These are phyloP conservation scores for Fraxinus angustifolia DNA, from an alignment of 305 asterid genomes.

Conservation along the genomic window DNA sequence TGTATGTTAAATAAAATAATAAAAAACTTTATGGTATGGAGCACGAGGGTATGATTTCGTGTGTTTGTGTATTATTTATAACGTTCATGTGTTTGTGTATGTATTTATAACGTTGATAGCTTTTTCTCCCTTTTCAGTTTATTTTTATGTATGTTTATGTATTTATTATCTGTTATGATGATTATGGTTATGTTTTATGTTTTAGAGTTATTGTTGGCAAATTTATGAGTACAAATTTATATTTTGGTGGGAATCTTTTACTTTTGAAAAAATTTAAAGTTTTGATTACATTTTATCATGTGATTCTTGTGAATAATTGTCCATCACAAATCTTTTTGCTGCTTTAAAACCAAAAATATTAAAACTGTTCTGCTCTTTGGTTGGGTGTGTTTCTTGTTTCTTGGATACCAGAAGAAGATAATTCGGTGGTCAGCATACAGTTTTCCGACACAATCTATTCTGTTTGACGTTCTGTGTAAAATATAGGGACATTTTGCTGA, in stretches of 20 bases:
- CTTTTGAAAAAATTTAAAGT: not conserved
- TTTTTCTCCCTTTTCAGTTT: not conserved
- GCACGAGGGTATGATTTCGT: not conserved
- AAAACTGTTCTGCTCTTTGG: not conserved
- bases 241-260: not conserved
- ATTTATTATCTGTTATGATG: not conserved
- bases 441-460: not conserved
- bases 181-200: not conserved
- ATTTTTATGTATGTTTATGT: not conserved
- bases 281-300: not conserved
- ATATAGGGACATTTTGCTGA: not conserved
- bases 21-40: not conserved
- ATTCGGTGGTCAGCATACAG: not conserved
- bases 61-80: not conserved
- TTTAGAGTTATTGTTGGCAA: not conserved
- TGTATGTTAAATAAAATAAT: not conserved
- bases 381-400: not conserved
- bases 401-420: not conserved
- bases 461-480: not conserved
- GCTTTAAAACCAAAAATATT: not conserved
- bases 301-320: not conserved
- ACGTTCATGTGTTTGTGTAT: not conserved
- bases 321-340: not conserved
- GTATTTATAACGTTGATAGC: not conserved
- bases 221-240: not conserved